Percentiles rank a stretch among this genome's conserved stretches.
Conservation (phyloP, 176 grass and related monocot species). For the Neostapfia colusana region DNA sequence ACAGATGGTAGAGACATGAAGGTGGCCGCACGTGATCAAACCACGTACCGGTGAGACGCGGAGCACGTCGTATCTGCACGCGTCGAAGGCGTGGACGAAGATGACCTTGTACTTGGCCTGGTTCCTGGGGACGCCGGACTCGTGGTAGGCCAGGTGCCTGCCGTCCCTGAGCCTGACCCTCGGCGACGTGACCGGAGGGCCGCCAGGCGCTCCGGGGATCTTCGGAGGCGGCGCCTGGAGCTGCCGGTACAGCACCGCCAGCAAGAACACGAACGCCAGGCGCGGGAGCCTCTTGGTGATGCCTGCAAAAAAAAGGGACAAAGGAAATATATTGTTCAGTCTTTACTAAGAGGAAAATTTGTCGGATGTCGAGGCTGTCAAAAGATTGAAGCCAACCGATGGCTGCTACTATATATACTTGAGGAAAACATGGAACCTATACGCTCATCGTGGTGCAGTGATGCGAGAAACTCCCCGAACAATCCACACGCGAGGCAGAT, state of each 20-base stretch:
- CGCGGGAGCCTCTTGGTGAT: conserved; percentile 32
- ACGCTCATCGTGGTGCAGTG: too few species aligned
- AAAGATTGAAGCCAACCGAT: too few species aligned
- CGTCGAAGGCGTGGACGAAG: conserved; percentile 81
- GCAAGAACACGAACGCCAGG: conserved; percentile 37
- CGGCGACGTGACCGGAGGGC: conserved; percentile 51
- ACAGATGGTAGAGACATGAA: too few species aligned
- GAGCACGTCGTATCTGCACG: conserved; percentile 60
- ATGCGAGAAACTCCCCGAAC: too few species aligned
- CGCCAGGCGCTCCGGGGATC: conserved; percentile 48
- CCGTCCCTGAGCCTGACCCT: conserved; percentile 66
- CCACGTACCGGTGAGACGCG: conserved; percentile 54
- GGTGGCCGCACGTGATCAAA: background rate
- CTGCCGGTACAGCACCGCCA: conserved; percentile 48
- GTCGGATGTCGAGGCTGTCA: too few species aligned
- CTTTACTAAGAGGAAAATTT: too few species aligned
- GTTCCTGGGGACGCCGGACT: conserved; percentile 61
- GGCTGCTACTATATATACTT: too few species aligned
- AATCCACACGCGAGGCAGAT: too few species aligned
- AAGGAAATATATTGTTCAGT: background rate
- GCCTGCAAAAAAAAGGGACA: background rate
- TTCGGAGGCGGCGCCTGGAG: conserved; percentile 56
- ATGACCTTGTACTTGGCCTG: conserved; percentile 70
- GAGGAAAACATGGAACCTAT: too few species aligned
- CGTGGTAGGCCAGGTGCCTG: conserved; percentile 69